These are phyloP conservation scores for Mycena metata DNA, from an alignment of 768 basidiomycete species.

Conservation along the genomic window DNA sequence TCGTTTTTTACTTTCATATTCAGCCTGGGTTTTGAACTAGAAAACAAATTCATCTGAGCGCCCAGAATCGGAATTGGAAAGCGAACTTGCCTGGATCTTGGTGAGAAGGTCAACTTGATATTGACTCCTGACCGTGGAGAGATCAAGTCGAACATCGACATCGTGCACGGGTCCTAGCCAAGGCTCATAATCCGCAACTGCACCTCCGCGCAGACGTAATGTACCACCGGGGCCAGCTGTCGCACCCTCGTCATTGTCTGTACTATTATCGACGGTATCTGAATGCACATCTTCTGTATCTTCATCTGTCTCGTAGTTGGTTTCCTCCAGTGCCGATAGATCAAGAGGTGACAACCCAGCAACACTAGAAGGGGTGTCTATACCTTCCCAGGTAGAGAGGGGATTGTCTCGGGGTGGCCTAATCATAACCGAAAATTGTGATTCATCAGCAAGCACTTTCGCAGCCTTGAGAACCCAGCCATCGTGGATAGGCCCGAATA, in stretches of 20 bases:
- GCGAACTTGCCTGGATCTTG: background rate
- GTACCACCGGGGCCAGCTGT: background rate
- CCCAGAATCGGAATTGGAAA: too few species aligned
- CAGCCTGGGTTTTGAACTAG: conserved; percentile 4
- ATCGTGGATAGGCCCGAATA: background rate
- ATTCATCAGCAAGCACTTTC: background rate
- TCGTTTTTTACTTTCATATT: background rate
- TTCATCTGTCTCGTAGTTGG: background rate
- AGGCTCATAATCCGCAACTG: background rate
- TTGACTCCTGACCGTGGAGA: background rate
- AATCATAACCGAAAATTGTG: background rate
- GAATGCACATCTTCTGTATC: background rate
- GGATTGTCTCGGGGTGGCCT: background rate
- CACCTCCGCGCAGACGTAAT: background rate
- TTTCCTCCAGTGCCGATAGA: background rate
- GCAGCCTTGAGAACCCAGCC: background rate
- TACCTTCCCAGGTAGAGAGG: background rate
- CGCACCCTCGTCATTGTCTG: background rate
- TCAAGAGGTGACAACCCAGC: background rate
- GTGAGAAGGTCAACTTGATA: background rate
- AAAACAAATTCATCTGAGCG: background rate
- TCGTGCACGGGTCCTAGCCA: background rate
- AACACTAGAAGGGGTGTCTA: background rate
- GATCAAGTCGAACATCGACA: conserved; percentile 1
- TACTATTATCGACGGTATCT: too few species aligned